Evolutionary conservation across 495 filamentous ascomycete genomes (phyloP), one percentile per base, ranked within the genome.

Genomic region (Penicillium robsamsonii): DNA sequence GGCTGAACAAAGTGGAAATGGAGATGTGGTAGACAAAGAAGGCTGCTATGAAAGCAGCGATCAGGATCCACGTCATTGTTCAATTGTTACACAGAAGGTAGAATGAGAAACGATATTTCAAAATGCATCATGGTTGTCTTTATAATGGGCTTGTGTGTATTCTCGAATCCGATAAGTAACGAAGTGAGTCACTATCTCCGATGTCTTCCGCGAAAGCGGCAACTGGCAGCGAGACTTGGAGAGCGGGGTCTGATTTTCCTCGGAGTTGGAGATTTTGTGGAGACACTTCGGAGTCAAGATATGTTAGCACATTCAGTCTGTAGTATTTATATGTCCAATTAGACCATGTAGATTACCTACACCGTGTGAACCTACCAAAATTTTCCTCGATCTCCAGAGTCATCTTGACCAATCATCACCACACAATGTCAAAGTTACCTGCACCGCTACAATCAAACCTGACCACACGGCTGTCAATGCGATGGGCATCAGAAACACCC

Each of bases 401-500:
- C 35, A 37, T 37, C 35, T 3, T n/a, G 13, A 37, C 6, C 1
- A 37, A 37, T 37, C 2, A 8, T 37, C 15, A 12, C 35, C 35
- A n/a, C 33, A 12, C 7, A 37, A 37, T 37, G 35, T 2, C 35
- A 37, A n/a, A 8, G 5, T n/a, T n/a, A n/a, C n/a, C 35, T n/a
- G 35, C 15, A 5, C 35, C 15, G 9, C 15, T n/a, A 6, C 13
- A 37, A 37, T 37, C 35, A 5, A 37, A 5, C 6, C 15, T 37
- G 6, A 37, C 6, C 5, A 37, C 35, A 37, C 62, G 62, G 5
- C 40, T 64, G 37, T 61, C 58, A 0, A 59, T 64, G 13, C 58
- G 58, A 45, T 64, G 58, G 58, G 43, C 61, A 10, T 59, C 62
- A 11, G 62, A 62, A 5, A 9, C 33, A 1, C 55, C 62, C 11